Evolutionary conservation across 495 filamentous ascomycete species (phyloP).

Genomic region (Amorphotheca resinae): DNA sequence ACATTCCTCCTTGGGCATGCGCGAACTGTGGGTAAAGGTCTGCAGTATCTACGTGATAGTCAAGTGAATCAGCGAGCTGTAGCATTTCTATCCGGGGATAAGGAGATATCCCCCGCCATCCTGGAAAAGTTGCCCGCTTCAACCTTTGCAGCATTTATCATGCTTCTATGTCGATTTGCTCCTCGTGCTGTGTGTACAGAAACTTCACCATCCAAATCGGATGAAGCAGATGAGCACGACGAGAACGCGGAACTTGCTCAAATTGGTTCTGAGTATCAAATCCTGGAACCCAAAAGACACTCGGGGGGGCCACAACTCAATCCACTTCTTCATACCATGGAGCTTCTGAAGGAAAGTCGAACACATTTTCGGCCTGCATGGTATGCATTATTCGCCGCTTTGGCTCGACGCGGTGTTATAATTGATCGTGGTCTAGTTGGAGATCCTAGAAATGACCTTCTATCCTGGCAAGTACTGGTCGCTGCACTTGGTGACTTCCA

Average conservation of each 20-base stretch:
- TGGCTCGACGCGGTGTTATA: constrained; percentile 19
- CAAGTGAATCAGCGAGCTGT: neutral
- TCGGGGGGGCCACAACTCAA: neutral
- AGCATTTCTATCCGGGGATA: constrained; percentile 2
- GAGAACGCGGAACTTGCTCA: neutral
- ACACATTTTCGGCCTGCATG: constrained; percentile 18
- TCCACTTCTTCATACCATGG: neutral
- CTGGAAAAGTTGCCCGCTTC: neutral
- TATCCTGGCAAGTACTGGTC: constrained; percentile 32
- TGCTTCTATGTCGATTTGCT: constrained; percentile 17
- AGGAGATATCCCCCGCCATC: neutral
- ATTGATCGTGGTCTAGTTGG: constrained; percentile 12
- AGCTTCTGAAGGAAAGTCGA: neutral
- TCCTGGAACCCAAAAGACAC: neutral
- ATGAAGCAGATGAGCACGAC: neutral
- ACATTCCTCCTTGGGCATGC: constrained; percentile 17
- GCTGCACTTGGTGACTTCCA: constrained; percentile 29
- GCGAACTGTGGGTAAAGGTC: constrained; percentile 3
- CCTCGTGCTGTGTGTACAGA: neutral
- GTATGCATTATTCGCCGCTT: constrained; percentile 21
- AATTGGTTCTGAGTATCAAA: neutral
- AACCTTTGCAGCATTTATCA: constrained; percentile 12
- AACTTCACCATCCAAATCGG: neutral
- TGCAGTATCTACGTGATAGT: constrained; percentile 16
- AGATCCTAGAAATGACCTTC: constrained; percentile 23